Percentiles rank a stretch among this genome's conserved stretches.
Evolutionary conservation across 208 protist genomes (phyloP).

Genomic region (Porcisia deanei): DNA sequence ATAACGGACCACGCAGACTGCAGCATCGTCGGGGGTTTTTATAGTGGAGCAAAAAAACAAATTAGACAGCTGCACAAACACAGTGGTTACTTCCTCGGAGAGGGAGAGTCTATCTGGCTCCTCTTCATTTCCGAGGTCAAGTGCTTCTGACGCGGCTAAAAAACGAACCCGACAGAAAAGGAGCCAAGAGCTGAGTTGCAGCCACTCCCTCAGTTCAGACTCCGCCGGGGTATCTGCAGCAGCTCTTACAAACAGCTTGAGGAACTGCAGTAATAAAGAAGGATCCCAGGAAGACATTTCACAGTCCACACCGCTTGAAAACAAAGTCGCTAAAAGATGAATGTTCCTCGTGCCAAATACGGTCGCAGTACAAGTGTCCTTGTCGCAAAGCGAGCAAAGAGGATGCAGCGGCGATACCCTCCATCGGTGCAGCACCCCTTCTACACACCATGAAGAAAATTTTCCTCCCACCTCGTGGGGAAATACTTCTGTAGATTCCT

Average conservation of each 20-base stretch:
- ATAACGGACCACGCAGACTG: slow-evolving; percentile 6
- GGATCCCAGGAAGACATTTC: neutral
- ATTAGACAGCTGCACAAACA: slow-evolving; percentile 26
- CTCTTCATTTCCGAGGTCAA: neutral
- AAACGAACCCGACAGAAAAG: slow-evolving; percentile 15
- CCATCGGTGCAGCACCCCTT: neutral
- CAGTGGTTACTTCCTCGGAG: neutral
- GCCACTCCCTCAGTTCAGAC: slow-evolving; percentile 20
- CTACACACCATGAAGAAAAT: neutral
- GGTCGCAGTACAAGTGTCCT: too few relatives aligned
- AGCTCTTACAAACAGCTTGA: slow-evolving; percentile 2
- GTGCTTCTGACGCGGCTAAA: neutral
- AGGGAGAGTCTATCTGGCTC: neutral
- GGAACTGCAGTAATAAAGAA: slow-evolving; percentile 5
- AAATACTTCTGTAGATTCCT: neutral
- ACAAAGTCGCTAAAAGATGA: slow-evolving; percentile 1
- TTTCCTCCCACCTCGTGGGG: neutral
- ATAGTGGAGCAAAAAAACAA: slow-evolving; percentile 22
- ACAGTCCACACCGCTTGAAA: neutral
- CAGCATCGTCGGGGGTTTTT: slow-evolving; percentile 15
- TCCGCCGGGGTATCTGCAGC: slow-evolving; percentile 1
- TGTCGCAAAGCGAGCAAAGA: neutral
- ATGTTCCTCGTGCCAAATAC: neutral
- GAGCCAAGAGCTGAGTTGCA: slow-evolving; percentile 28
- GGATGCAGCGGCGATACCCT: neutral